Conservation (phyloP, 2,329 filamentous ascomycete species). For the Mycogone perniciosa region DNA sequence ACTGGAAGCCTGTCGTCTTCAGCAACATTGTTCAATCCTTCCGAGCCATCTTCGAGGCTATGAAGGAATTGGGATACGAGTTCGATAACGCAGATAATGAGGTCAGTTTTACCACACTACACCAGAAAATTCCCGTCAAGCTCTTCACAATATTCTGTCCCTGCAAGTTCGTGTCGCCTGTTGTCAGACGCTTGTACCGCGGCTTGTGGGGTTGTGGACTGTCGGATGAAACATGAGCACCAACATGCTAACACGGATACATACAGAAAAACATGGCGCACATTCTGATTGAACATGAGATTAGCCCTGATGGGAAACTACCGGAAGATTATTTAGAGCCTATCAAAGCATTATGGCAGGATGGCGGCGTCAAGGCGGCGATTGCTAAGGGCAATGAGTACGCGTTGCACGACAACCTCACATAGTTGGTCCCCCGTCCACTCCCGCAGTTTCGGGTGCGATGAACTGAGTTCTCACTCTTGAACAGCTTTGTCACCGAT, state of each 20-base stretch:
- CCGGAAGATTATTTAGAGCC: slow-evolving; percentile 72
- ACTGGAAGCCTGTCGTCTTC: slow-evolving; percentile 94
- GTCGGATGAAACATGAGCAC: not conserved
- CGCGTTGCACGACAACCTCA: slow-evolving; percentile 89
- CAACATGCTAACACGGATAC: slow-evolving; percentile 9
- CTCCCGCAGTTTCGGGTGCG: not conserved
- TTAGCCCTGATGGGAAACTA: slow-evolving; percentile 74
- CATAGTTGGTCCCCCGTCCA: slow-evolving; percentile 60
- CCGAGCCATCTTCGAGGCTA: slow-evolving; percentile 82
- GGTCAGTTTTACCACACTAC: slow-evolving; percentile 44
- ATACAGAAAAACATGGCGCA: slow-evolving; percentile 68
- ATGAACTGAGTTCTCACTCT: slow-evolving; percentile 14
- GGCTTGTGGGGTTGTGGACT: not conserved
- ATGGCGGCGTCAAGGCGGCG: slow-evolving; percentile 77
- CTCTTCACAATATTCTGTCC: not conserved
- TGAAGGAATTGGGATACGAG: slow-evolving; percentile 74
- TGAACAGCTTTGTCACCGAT: slow-evolving; percentile 70
- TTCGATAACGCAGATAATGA: slow-evolving; percentile 76
- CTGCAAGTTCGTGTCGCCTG: not conserved
- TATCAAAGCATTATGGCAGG: slow-evolving; percentile 77
- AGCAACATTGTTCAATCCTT: slow-evolving; percentile 91
- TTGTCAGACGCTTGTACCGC: not conserved
- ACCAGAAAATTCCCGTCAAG: not conserved
- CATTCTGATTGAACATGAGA: slow-evolving; percentile 73
- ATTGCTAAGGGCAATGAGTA: slow-evolving; percentile 94